phyloP scores from a whole-genome alignment of 1,284 basidiomycete genomes.

The Cerioporus squamosus region DNA sequence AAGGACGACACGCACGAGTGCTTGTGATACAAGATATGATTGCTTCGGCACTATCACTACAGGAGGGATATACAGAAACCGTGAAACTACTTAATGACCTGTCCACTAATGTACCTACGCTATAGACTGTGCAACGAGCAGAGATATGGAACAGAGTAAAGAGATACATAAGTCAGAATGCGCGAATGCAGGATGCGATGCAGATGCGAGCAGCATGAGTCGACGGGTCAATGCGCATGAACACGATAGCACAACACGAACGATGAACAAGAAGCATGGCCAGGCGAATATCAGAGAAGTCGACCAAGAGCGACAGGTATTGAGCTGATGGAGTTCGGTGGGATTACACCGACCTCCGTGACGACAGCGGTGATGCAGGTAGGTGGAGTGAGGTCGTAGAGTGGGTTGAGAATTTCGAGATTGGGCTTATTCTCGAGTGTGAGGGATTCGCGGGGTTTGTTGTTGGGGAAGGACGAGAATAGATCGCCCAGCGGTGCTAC shows the following conservation, averaged over 20 bases:
- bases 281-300: constrained; percentile 39
- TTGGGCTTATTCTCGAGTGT: constrained; percentile 44
- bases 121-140: constrained; percentile 8
- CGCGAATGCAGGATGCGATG: constrained; percentile 16
- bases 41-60: constrained; percentile 23
- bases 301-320: constrained; percentile 77
- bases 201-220: constrained; percentile 10
- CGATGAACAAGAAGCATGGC: neutral
- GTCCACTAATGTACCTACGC: constrained; percentile 22
- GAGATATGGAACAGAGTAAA: neutral
- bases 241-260: constrained; percentile 18
- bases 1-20: too few relatives aligned
- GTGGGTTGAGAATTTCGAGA: constrained; percentile 79
- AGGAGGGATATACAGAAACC: constrained; percentile 14
- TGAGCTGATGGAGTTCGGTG: constrained; percentile 83
- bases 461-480: constrained; percentile 40
- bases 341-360: constrained; percentile 92
- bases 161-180: constrained; percentile 14
- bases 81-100: constrained; percentile 14
- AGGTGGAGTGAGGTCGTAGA: constrained; percentile 93
- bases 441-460: constrained; percentile 44
- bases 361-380: constrained; percentile 93
- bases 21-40: neutral
- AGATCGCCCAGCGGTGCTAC: constrained; percentile 41
- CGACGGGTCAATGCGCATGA: constrained; percentile 12